Evolutionary conservation across 768 basidiomycete genomes (phyloP).

Genomic region (Vararia minispora): DNA sequence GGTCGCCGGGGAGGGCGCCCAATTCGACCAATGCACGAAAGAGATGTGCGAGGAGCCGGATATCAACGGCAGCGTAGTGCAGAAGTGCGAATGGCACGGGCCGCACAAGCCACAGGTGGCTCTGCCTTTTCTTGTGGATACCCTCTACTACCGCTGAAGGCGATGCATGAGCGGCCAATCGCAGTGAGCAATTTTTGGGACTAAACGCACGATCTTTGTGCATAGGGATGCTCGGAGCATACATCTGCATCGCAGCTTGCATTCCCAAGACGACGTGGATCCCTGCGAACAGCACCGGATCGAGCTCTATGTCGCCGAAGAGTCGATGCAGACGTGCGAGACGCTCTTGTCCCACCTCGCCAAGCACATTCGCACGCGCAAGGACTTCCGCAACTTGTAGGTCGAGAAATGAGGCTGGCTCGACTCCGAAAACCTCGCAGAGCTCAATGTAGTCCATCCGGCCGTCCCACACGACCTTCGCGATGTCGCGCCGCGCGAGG

Average conservation of each 20-base stretch:
- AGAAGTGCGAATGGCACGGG: constrained; percentile 22
- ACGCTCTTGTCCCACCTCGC: background rate
- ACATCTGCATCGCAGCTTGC: constrained; percentile 19
- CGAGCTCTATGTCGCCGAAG: constrained; percentile 16
- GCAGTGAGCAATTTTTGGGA: background rate
- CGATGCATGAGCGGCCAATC: background rate
- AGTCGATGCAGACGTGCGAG: background rate
- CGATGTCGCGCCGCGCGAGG: constrained; percentile 19
- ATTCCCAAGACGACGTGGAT: constrained; percentile 24
- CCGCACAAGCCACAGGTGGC: constrained; percentile 21
- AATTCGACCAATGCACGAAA: no score
- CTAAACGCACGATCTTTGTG: constrained; percentile 21
- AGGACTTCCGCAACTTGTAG: constrained; percentile 30
- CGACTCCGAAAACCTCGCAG: constrained; percentile 17
- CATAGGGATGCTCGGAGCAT: constrained; percentile 11
- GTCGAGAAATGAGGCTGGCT: constrained; percentile 25
- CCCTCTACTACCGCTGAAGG: constrained; percentile 21
- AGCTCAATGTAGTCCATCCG: constrained; percentile 30
- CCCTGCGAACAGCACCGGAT: constrained; percentile 17
- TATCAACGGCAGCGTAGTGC: constrained; percentile 27
- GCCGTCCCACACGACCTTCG: constrained; percentile 33
- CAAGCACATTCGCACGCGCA: constrained; percentile 17
- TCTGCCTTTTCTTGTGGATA: constrained; percentile 21
- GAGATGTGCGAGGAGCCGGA: constrained; percentile 23
- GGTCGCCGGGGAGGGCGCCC: no score